Evolutionary conservation across 768 basidiomycete genomes (phyloP).

Genomic region (Phallus indusiatus): DNA sequence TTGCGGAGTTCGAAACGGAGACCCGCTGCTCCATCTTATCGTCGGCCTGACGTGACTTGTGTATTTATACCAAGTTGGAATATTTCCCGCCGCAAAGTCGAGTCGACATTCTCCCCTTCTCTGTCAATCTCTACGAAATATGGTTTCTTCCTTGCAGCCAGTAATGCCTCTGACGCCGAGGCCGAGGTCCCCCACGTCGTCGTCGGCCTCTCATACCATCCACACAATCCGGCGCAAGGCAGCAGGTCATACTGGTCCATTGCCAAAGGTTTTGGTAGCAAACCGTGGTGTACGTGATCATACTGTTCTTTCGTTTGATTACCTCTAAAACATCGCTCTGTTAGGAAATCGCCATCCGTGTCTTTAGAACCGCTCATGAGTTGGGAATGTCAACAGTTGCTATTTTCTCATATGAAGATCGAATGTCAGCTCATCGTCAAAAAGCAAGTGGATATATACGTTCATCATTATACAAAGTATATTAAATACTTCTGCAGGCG

Average conservation of each 20-base stretch:
- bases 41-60: slow-evolving; percentile 20
- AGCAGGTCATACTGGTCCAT: slow-evolving; percentile 81
- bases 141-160: slow-evolving; percentile 44
- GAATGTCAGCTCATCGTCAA: slow-evolving; percentile 93
- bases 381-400: slow-evolving; percentile 99
- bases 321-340: not conserved
- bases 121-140: slow-evolving; percentile 13
- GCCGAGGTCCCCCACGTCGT: slow-evolving; percentile 60
- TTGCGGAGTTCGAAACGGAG: slow-evolving; percentile 1
- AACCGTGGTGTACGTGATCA: slow-evolving; percentile 72
- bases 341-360: slow-evolving; percentile 97
- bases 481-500: slow-evolving; percentile 39
- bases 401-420: slow-evolving; percentile 96
- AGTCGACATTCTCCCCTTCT: not conserved
- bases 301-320: not conserved
- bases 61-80: slow-evolving; percentile 4
- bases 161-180: slow-evolving; percentile 67
- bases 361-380: slow-evolving; percentile 97
- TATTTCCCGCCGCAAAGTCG: slow-evolving; percentile 3
- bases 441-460: slow-evolving; percentile 46
- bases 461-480: not conserved
- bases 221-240: slow-evolving; percentile 86
- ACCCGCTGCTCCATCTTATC: not conserved
- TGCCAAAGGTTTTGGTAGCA: slow-evolving; percentile 88
- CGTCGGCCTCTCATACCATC: slow-evolving; percentile 84